Percentiles rank a stretch among this genome's conserved stretches.
Conservation (phyloP, 805 yeast species). For the Candida alai region DNA sequence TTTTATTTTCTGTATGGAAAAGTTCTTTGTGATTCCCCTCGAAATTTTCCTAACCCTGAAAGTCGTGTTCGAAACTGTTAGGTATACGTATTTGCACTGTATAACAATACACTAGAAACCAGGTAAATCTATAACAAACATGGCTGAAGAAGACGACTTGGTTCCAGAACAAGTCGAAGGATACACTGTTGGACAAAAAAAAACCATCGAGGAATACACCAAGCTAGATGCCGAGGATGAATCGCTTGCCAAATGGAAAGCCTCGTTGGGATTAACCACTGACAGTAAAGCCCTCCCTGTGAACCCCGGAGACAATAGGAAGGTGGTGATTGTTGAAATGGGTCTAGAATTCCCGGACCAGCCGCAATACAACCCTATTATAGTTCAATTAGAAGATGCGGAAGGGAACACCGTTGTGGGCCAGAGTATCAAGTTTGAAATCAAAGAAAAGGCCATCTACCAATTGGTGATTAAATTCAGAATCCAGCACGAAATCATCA, state of each 20-base stretch:
- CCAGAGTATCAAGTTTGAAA: constrained; percentile 63
- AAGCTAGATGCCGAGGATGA: constrained; percentile 87
- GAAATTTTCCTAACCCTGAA: too few relatives aligned
- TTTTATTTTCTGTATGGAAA: too few relatives aligned
- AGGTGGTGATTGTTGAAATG: constrained; percentile 77
- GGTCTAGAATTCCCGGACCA: constrained; percentile 62
- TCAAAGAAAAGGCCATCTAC: constrained; percentile 76
- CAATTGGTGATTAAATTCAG: constrained; percentile 71
- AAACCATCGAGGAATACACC: constrained; percentile 79
- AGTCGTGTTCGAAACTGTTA: too few relatives aligned
- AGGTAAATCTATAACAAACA: too few relatives aligned
- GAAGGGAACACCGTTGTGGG: constrained; percentile 52
- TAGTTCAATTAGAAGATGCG: constrained; percentile 61
- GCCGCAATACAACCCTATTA: constrained; percentile 55
- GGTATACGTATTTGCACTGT: too few relatives aligned
- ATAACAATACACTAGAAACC: constrained; percentile 1
- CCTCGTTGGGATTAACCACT: constrained; percentile 70
- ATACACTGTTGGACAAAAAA: constrained; percentile 63
- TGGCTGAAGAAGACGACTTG: constrained; percentile 46
- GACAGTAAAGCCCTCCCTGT: constrained; percentile 55
- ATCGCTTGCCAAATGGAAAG: constrained; percentile 88
- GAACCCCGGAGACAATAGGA: constrained; percentile 66
- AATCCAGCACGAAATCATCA: constrained; percentile 85
- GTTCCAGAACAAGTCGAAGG: constrained; percentile 61
- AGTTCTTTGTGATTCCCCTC: too few relatives aligned